Base-by-base conservation (phyloP, 2,329 filamentous ascomycete species). In the Calonectria pteridis region DNA sequence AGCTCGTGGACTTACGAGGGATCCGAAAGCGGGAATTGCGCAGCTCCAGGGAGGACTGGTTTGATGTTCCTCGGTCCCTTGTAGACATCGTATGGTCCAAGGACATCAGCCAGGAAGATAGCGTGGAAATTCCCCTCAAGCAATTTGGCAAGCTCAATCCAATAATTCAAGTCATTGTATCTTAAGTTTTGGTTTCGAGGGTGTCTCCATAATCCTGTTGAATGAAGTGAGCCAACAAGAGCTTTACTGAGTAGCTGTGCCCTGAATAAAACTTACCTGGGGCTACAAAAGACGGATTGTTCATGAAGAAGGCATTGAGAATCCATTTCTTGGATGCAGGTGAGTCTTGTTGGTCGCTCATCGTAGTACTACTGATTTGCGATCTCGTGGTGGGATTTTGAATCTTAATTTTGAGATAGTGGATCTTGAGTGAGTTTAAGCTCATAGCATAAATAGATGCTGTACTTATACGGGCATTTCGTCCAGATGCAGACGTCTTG, bases 41-140 rank as follows among this genome's bases (percentile, higher is more conserved):
- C 84, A 6, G 80, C 86, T 0, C 83, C 82, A 11, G 82, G 82
- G 29, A 87, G 81, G 1, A 70, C 72, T 26, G 69, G 67, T 26
- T 73, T 64, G 35, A 77, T 70, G 31, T 72, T 77, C 16, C 71
- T 46, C 10, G 71, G 69, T 1, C 73, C 77, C n/a, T 78, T 68
- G 66, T 77, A 77, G 14, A 77, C 69, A 46, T 75, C 86, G 77
- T 87, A 87, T 26, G 84, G 84, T 2, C 87, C 86, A 0, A 88
- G 82, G 2, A 88, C 85, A 72, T 89, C 88, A 5, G 88, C 88
- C 59, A 89, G 84, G 81, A 89, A 89, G 51, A 89, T 84, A 14
- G 84, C 87, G 72, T 89, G 87, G 74, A 89, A 88, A 37, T 87
- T 87, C 28, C 86, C 86, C 14, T 84, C 84, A 49, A 89, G 87